A percentile compares a stretch with the other conserved stretches of the same genome.
These are phyloP conservation scores for Scytalidium sp. DNA, from an alignment of 2,329 filamentous ascomycete genomes.

Conservation along the genomic window DNA sequence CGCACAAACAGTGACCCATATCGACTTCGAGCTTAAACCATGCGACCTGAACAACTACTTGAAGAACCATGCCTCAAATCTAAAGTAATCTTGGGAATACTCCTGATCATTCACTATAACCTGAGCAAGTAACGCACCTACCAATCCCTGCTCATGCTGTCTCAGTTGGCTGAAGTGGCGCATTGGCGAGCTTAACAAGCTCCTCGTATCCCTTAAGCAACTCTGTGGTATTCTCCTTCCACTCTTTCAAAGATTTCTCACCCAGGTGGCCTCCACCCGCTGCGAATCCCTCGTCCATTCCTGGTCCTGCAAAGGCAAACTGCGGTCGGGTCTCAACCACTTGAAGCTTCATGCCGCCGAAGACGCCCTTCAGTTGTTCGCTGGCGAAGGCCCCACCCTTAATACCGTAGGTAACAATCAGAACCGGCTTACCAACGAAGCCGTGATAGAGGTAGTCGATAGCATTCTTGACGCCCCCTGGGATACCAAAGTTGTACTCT, in stretches of 20 bases:
- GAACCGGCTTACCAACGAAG: slow-evolving; percentile 51
- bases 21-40: too few species aligned
- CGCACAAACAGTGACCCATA: too few species aligned
- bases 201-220: background rate
- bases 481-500: slow-evolving; percentile 54
- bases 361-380: slow-evolving; percentile 23
- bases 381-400: slow-evolving; percentile 33
- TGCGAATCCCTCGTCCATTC: slow-evolving; percentile 1
- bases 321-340: slow-evolving; percentile 26
- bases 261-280: background rate
- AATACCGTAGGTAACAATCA: slow-evolving; percentile 51
- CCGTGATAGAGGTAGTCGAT: slow-evolving; percentile 59
- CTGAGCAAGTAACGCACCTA: too few species aligned
- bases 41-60: too few species aligned
- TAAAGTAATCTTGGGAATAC: too few species aligned
- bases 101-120: too few species aligned
- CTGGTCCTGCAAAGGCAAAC: slow-evolving; percentile 20
- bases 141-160: background rate
- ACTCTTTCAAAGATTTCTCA: background rate
- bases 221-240: background rate
- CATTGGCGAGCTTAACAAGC: background rate
- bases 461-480: slow-evolving; percentile 56
- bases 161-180: background rate
- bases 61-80: too few species aligned
- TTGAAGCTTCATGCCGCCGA: slow-evolving; percentile 27